Evolutionary conservation across 805 yeast species (phyloP), one percentile per base, ranked within the genome.

Genomic region (Wickerhamiella sergipiensis): DNA sequence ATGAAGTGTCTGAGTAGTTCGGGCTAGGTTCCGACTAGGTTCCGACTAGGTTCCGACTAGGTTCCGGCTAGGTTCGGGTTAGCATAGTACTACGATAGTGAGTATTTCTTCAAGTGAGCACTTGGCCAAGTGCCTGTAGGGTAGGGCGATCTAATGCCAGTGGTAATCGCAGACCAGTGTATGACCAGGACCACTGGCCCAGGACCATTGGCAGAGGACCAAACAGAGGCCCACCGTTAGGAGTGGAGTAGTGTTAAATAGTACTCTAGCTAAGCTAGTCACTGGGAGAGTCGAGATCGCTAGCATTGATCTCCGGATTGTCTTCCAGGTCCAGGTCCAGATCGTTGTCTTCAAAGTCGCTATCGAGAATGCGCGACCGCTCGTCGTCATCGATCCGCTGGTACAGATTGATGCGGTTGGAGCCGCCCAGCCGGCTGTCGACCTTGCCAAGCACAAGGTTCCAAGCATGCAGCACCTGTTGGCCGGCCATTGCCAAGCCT

Each of bases 321-420:
- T 54, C 57, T 9, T 43, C 55, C 15, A 52, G 54, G 23, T 56
- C 56, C n/a, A 46, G 46, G 15, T 29, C 33, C 10, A 49, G 43
- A 24, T 56, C 58, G 36, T 57, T 59, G 12, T 56, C 63, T 15
- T 56, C 57, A 46, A 56, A 58, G 23, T 51, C 48, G 17, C 50
- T 56, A 31, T 62, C 65, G 6, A 60, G 60, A n/a, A 60, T 60
- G 2, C 62, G 57, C 45, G 61, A 53, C 26, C 66, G 55, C 52
- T 63, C 67, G 22, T 62, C 67, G 43, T 61, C 62, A 46, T 60
- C 67, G 54, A 64, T 62, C 44, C 64, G 61, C 18, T 61, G 62
- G 44, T 65, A 67, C 42, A 63, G 55, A 19, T 45, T 54, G 45
- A 51, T 56, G 23, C 55, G 55, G 21, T 64, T 58, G 21, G 56